Percentiles rank a stretch among this genome's conserved stretches.
phyloP scores from a whole-genome alignment of 2,329 filamentous ascomycete species.

The Huntiella bhutanensis region DNA sequence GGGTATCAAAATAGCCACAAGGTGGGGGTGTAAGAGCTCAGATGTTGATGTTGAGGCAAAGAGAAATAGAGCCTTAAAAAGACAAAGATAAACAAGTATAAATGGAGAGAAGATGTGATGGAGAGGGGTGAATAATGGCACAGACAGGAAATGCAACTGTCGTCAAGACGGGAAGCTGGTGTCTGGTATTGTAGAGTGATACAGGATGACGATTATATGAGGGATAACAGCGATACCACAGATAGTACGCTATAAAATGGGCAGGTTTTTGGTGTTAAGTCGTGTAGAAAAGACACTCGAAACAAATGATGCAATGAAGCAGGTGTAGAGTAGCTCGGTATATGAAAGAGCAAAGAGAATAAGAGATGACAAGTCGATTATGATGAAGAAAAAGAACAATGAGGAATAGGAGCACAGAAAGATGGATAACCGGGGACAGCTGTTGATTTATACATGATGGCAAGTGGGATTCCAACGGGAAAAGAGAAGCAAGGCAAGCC shows the following conservation, averaged over 20 bases:
- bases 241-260: no score
- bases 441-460: conserved; percentile 3
- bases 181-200: no score
- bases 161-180: background rate
- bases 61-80: no score
- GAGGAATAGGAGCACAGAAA: background rate
- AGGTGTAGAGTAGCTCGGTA: no score
- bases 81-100: no score
- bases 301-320: no score
- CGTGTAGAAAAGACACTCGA: no score
- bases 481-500: background rate
- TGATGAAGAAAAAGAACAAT: background rate
- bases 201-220: no score
- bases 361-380: background rate
- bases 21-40: background rate
- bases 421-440: background rate
- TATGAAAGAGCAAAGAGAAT: background rate
- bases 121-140: background rate
- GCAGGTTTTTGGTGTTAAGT: no score
- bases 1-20: background rate
- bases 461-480: background rate
- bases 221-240: no score
- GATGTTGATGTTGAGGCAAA: background rate
- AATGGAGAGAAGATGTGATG: no score
- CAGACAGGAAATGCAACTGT: background rate